Percentiles rank a stretch among this genome's conserved stretches.
Conservation (phyloP, 495 filamentous ascomycete genomes). For the Alectoria sarmentosa region DNA sequence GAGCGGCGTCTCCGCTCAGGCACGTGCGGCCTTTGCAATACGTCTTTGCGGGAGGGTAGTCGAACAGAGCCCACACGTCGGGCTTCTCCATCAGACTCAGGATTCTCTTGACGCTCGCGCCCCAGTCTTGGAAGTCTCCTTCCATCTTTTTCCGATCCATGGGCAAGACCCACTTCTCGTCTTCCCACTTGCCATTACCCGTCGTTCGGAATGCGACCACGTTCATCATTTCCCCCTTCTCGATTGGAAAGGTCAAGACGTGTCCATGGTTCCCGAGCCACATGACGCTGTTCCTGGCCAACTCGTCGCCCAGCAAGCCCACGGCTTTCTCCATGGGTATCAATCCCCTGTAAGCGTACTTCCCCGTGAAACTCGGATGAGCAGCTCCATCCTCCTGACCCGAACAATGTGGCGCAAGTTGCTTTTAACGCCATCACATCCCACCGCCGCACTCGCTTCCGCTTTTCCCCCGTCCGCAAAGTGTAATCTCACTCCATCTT, state of each 20-base stretch:
- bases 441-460: conserved; percentile 35
- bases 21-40: conserved; percentile 30
- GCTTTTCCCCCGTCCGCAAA: conserved; percentile 36
- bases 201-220: conserved; percentile 35
- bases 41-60: conserved; percentile 40
- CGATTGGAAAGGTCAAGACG: conserved; percentile 44
- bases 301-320: conserved; percentile 41
- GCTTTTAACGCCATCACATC: conserved; percentile 36
- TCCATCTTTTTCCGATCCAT: conserved; percentile 38
- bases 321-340: conserved; percentile 46
- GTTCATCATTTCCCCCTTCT: conserved; percentile 38
- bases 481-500: conserved; percentile 27
- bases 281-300: conserved; percentile 39
- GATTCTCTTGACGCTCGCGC: conserved; percentile 14
- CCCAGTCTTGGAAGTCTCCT: conserved; percentile 25
- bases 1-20: conserved; percentile 53
- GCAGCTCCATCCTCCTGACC: conserved; percentile 34
- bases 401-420: conserved; percentile 30
- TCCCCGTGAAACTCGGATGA: conserved; percentile 41
- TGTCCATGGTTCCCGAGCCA: conserved; percentile 40
- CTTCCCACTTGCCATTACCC: conserved; percentile 21
- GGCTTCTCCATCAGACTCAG: conserved; percentile 20
- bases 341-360: conserved; percentile 46
- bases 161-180: conserved; percentile 50
- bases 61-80: conserved; percentile 33